Conservation (phyloP, 2,329 filamentous ascomycete genomes). For the Phoma sp. region DNA sequence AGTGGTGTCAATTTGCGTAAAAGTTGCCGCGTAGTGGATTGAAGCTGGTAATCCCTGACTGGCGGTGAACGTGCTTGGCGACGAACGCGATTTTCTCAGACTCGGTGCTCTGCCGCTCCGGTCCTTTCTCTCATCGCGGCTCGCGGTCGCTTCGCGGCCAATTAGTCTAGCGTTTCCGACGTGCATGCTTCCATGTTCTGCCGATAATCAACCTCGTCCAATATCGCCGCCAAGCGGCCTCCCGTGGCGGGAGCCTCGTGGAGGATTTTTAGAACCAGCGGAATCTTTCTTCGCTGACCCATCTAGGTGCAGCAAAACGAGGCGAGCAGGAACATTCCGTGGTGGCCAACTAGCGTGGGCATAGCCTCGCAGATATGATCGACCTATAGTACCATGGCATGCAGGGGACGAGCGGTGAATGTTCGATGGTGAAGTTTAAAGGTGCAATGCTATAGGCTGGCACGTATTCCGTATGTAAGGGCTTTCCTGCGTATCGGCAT, state of each 20-base stretch:
- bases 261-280: slow-evolving; percentile 9
- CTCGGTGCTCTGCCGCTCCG: slow-evolving; percentile 18
- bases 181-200: slow-evolving; percentile 22
- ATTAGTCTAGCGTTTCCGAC: slow-evolving; percentile 31
- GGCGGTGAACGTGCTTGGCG: slow-evolving; percentile 18
- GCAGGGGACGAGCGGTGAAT: slow-evolving; percentile 16
- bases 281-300: not conserved
- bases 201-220: slow-evolving; percentile 28
- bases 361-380: slow-evolving; percentile 10
- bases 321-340: slow-evolving; percentile 11
- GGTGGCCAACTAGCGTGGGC: not conserved
- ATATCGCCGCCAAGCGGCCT: slow-evolving; percentile 29
- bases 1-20: slow-evolving; percentile 16
- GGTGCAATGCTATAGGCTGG: slow-evolving; percentile 5
- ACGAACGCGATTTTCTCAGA: slow-evolving; percentile 20
- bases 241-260: slow-evolving; percentile 19
- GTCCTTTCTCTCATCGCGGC: slow-evolving; percentile 26
- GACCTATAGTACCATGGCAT: not conserved
- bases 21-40: slow-evolving; percentile 25
- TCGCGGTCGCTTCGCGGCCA: slow-evolving; percentile 30
- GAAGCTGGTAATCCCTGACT: slow-evolving; percentile 3
- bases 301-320: slow-evolving; percentile 16
- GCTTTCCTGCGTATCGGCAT: slow-evolving; percentile 19
- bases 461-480: not conserved
- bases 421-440: not conserved